These are phyloP conservation scores for Lichtheimia corymbifera DNA, from an alignment of 371 early-diverging fungal species.

Conservation along the genomic window DNA sequence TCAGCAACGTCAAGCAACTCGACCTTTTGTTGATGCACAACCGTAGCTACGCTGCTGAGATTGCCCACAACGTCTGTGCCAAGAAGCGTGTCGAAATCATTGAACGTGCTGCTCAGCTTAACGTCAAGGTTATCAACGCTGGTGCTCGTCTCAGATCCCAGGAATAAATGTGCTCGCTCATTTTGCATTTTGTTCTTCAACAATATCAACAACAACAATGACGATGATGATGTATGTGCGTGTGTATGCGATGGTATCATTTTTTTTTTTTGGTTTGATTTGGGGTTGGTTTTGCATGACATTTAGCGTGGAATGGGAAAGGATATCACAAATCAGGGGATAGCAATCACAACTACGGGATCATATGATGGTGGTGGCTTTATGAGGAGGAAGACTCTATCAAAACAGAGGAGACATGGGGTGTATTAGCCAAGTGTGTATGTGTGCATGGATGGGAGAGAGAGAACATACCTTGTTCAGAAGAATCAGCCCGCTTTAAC, in stretches of 20 bases:
- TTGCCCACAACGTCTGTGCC: constrained; percentile 97
- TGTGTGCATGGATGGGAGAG: not conserved
- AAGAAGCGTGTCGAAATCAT: constrained; percentile 97
- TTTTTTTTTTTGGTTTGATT: not conserved
- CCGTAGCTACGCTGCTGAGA: constrained; percentile 98
- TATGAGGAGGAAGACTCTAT: too few species aligned
- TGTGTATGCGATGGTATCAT: too few species aligned
- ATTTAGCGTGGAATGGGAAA: not conserved
- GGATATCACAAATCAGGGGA: not conserved
- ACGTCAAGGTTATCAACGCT: constrained; percentile 98
- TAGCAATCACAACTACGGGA: too few species aligned
- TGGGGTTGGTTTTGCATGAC: not conserved
- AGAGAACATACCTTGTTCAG: constrained; percentile 7
- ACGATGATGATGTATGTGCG: not conserved
- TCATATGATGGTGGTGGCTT: too few species aligned
- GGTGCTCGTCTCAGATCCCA: constrained; percentile 93
- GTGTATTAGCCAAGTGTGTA: too few species aligned
- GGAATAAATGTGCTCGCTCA: constrained; percentile 57
- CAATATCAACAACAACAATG: not conserved
- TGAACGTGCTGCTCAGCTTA: constrained; percentile 96
- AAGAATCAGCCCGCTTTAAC: not conserved
- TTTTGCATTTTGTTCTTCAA: not conserved
- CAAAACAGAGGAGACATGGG: too few species aligned
- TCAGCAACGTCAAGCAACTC: constrained; percentile 95
- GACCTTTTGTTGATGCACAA: constrained; percentile 98